These are phyloP conservation scores for Albatrellus ellisii DNA, from an alignment of 768 basidiomycete species.

Conservation along the genomic window DNA sequence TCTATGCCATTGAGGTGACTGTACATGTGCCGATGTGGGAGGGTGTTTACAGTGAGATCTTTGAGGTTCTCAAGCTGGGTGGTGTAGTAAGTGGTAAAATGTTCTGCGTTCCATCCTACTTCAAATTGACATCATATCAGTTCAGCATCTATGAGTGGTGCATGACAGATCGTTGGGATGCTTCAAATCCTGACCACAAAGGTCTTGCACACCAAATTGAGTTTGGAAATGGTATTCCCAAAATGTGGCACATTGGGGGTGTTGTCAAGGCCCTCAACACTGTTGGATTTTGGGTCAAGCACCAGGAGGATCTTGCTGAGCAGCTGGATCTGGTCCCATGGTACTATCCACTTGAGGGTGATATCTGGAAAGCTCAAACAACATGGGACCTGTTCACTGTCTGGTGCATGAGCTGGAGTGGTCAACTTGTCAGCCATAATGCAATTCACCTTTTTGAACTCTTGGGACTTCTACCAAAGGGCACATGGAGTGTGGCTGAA, in stretches of 20 bases:
- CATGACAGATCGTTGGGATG: constrained; percentile 96
- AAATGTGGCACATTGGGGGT: constrained; percentile 71
- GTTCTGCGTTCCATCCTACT: not conserved
- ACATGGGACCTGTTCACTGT: constrained; percentile 82
- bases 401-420: constrained; percentile 84
- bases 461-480: constrained; percentile 75
- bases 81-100: constrained; percentile 73
- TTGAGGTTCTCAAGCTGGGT: constrained; percentile 90
- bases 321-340: constrained; percentile 67
- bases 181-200: constrained; percentile 80
- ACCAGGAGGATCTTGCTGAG: constrained; percentile 90
- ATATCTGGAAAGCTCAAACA: constrained; percentile 86
- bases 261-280: constrained; percentile 65
- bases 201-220: constrained; percentile 84
- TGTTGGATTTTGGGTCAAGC: constrained; percentile 79
- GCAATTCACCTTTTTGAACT: constrained; percentile 66
- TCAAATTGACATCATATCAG: constrained; percentile 24
- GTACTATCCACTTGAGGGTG: constrained; percentile 97
- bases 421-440: constrained; percentile 73
- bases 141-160: constrained; percentile 99
- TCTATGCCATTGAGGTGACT: constrained; percentile 96
- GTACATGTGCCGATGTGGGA: constrained; percentile 93
- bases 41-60: constrained; percentile 89
- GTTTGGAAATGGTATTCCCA: constrained; percentile 92
- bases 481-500: constrained; percentile 84